Base-by-base conservation (phyloP, 495 filamentous ascomycete species). In the Staphylotrichum longicolle region DNA sequence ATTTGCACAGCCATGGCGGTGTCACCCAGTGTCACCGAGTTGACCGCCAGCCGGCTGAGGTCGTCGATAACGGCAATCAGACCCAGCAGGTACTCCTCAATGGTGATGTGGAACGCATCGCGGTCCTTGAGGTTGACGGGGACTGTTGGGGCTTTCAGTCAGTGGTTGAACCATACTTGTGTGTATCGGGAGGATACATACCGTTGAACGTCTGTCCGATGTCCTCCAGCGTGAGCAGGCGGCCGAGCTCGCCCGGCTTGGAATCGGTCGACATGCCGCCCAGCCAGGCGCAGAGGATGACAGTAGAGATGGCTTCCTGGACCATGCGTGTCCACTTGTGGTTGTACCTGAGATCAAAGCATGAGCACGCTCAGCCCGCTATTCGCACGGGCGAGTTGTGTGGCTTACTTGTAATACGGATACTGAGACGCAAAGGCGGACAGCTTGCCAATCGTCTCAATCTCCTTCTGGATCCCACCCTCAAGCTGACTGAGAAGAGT, bases 21-120 rank as follows among this genome's bases (percentile, higher is more conserved):
- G 76, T 98, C 93, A 50, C 91, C 92, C 44, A 97, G 79, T 0
- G 93, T 98, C 66, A 98, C 94, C 3, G 90, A 89, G 77, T 98
- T 98, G 77, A 93, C 90, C n/a, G 93, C 90, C 40, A 98, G 82
- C 45, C 93, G 89, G 51, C 89, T 83, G 70, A 98, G 83, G 74
- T 98, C 94, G 65, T 97, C 92, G 59, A 95, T 87, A 60, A 97
- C 86, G 45, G 84, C 82, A 51, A 93, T 91, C 46, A 97, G 79
- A 7, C 89, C 86, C 48, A 92, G 87, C 4, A 98, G 86, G 74
- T 98, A 98, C 72, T 98, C 94, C 75, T 98, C 94, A 68, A 96
- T 92, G 35, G 91, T 93, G 61, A 98, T 77, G 71, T 98, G 94
- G 82, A 98, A 98, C 33, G 85, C 82, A 73, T 98, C 95, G 63